Base-by-base conservation (phyloP, 2,329 filamentous ascomycete genomes). In the Fonsecaea monophora region DNA sequence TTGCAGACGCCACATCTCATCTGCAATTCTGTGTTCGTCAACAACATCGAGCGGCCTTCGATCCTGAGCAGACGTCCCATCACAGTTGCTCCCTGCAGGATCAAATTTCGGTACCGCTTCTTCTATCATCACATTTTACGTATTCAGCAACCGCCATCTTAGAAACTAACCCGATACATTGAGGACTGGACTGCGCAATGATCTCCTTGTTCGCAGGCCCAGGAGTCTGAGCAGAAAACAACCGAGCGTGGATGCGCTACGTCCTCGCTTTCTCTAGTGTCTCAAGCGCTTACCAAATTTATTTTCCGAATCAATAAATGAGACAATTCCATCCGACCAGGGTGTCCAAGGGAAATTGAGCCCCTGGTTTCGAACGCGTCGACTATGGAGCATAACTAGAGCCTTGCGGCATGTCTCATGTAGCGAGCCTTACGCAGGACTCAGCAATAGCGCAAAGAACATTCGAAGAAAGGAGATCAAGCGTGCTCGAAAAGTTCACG, bases 201-300 rank as follows among this genome's bases (percentile, higher is more conserved):
- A 30, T 21, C n/a, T 30, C 45, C 21, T 25, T 50, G 45, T 30
- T 50, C 6, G 21, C 45, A 50, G 21, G 45, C 10, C 21, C 10
- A 18, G 9, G 18, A 50, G 45, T 50, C 18, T 9, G n/a, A 45
- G 40, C 4, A 25, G 21, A 18, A 50, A 50, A 25, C 45, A 13
- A 50, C 45, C 45, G 45, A 50, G 45, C 21, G 45, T 25, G 21
- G 45, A 50, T 50, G 45, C 45, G 21, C 45, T 30, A 50, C 25
- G 8, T 8, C 18, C 48, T 53, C 59, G 59, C 59, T 61, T 61
- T 50, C 38, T 40, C 53, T 61, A 42, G 48, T 61, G 18, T 50
- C 45, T 18, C 34, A 61, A 61, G 59, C 34, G 48, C 45, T 61
- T 61, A 61, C 34, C 32, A 61, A 13, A 61, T 61, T 34, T 61